Conservation (phyloP, 805 yeast genomes). For the Wickerhamiella dianesei region DNA sequence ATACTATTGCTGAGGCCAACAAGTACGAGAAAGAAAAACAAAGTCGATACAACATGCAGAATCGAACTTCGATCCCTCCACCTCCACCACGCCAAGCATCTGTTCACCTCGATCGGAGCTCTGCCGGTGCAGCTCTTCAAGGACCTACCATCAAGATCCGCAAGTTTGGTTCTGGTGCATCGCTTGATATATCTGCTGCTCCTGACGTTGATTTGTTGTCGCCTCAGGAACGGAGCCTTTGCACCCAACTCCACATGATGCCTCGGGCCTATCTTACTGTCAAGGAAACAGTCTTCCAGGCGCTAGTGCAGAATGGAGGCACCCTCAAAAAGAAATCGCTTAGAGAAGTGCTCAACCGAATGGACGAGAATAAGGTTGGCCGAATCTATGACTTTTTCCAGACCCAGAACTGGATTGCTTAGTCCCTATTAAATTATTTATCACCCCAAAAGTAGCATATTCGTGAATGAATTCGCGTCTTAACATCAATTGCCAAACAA, state of each 20-base stretch:
- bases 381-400: conserved; percentile 87
- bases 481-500: not conserved
- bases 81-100: conserved; percentile 3
- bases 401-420: conserved; percentile 67
- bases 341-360: conserved; percentile 57
- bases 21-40: conserved; percentile 82
- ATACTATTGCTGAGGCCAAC: conserved; percentile 65
- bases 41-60: conserved; percentile 40
- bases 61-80: conserved; percentile 15
- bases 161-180: conserved; percentile 22
- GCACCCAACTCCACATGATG: conserved; percentile 66
- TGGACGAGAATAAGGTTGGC: conserved; percentile 77
- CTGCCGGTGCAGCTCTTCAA: conserved; percentile 4
- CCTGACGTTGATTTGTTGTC: conserved; percentile 73
- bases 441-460: too few relatives aligned
- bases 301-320: conserved; percentile 76
- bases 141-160: conserved; percentile 19
- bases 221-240: conserved; percentile 75
- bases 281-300: conserved; percentile 78
- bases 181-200: conserved; percentile 38
- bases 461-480: not conserved
- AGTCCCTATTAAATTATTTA: conserved; percentile 3
- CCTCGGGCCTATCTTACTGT: conserved; percentile 93
- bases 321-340: conserved; percentile 68
- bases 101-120: not conserved